Percentiles rank a stretch among this genome's conserved stretches.
phyloP scores from a whole-genome alignment of 2,329 filamentous ascomycete species.

The Fusarium sp. region DNA sequence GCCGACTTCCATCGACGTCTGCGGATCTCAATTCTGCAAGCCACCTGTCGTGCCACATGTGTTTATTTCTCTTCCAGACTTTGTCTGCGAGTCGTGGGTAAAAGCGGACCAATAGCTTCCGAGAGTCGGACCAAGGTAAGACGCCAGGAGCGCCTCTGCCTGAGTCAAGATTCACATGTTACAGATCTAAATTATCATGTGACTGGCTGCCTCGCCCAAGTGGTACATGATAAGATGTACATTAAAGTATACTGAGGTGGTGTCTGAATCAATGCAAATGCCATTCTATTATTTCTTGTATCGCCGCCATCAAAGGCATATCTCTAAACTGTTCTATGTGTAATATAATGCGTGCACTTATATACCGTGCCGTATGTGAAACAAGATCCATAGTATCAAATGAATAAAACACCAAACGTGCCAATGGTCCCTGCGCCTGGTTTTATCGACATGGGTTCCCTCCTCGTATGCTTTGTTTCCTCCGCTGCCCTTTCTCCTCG shows the following conservation, averaged over 20 bases:
- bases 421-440: slow-evolving; percentile 15
- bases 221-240: too few species aligned
- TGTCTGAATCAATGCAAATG: not conserved
- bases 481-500: not conserved
- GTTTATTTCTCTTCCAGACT: not conserved
- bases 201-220: not conserved
- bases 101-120: slow-evolving; percentile 5
- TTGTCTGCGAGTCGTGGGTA: slow-evolving; percentile 5
- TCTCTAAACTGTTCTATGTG: slow-evolving; percentile 22
- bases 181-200: not conserved
- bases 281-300: slow-evolving; percentile 30
- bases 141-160: slow-evolving; percentile 14
- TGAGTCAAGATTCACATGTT: slow-evolving; percentile 31
- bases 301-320: not conserved
- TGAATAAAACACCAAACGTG: slow-evolving; percentile 4
- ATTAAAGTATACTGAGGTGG: not conserved
- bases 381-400: not conserved
- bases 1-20: too few species aligned
- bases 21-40: not conserved
- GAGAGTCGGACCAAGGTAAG: slow-evolving; percentile 13
- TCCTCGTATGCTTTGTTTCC: not conserved
- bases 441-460: slow-evolving; percentile 12
- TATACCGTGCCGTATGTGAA: slow-evolving; percentile 19
- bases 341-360: slow-evolving; percentile 21
- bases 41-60: not conserved